phyloP scores from a whole-genome alignment of 352 stramenopile genomes.

The Globisporangium viniferum region DNA sequence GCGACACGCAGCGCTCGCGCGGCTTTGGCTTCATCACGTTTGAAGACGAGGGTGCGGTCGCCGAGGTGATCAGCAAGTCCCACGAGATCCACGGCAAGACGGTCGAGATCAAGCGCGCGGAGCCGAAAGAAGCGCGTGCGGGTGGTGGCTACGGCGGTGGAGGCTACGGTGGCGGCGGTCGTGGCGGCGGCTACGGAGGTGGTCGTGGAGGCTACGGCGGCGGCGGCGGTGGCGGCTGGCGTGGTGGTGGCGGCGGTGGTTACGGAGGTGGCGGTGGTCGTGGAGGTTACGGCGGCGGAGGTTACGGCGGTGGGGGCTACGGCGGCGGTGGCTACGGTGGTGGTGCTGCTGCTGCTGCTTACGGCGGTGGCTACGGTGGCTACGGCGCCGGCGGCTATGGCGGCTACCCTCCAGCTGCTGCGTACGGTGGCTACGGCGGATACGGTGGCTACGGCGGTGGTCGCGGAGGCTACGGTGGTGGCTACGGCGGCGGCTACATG shows the following conservation, averaged over 20 bases:
- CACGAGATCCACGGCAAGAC: slow-evolving; percentile 91
- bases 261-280: slow-evolving; percentile 12
- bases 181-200: slow-evolving; percentile 14
- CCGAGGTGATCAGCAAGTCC: slow-evolving; percentile 84
- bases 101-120: slow-evolving; percentile 88
- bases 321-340: slow-evolving; percentile 22
- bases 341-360: slow-evolving; percentile 21
- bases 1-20: slow-evolving; percentile 86
- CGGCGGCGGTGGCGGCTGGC: slow-evolving; percentile 11
- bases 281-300: slow-evolving; percentile 21
- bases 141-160: slow-evolving; percentile 27
- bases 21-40: slow-evolving; percentile 94
- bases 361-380: slow-evolving; percentile 18
- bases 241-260: slow-evolving; percentile 9
- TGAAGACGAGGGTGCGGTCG: slow-evolving; percentile 85
- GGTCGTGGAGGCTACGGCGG: slow-evolving; percentile 23
- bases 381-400: slow-evolving; percentile 18
- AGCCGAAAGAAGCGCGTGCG: slow-evolving; percentile 69
- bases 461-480: slow-evolving; percentile 31
- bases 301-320: slow-evolving; percentile 14
- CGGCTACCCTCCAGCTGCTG: slow-evolving; percentile 15
- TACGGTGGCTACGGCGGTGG: slow-evolving; percentile 20
- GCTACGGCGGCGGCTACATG: slow-evolving; percentile 25
- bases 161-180: slow-evolving; percentile 18
- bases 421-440: slow-evolving; percentile 18